Evolutionary conservation across 2,329 filamentous ascomycete genomes (phyloP), one percentile per base, ranked within the genome.

Genomic region (Cladophialophora carrionii): DNA sequence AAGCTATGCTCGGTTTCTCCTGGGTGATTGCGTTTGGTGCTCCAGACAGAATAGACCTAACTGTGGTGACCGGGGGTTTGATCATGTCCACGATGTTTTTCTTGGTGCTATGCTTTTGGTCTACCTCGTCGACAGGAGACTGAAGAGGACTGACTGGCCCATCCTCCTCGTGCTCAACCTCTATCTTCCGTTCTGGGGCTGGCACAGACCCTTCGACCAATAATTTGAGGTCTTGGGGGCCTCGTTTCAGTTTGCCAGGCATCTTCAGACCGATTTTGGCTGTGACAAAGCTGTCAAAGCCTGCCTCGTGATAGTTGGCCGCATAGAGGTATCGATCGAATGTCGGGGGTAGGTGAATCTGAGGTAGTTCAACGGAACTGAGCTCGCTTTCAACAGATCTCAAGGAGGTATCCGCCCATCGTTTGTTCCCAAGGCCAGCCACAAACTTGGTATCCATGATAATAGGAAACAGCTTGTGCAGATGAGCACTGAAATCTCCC

Each of bases 361-460:
- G 61, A 52, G 63, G 79, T 72, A 6, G 71, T 78, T 57, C 74
- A 74, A 74, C 63, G 2, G 46, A 26, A 65, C 26, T 73, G 64
- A 85, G 71, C 46, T 79, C 76, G 37, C 77, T 72, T 9, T 82
- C 81, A 61, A 85, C 81, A 48, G 83, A 77, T 68, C 83, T 78
- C 1, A 85, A 75, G 1, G 80, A 80, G 0, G 81, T 82, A 4
- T 71, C 69, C 34, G 70, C 76, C 64, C 68, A 68, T 14, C 62
- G 53, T 53, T 68, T 69, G 51, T 56, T 69, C 41, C 63, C 65
- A 29, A 71, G 65, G 0, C 85, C 87, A 4, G 84, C 84, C 71
- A 88, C 78, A 69, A 87, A 88, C 71, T 88, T 88, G 0, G 86
- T 88, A 68, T 88, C 86, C 20, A 88, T 77, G 17, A 88, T 77